These are phyloP conservation scores for Saccharum officinarum DNA, from an alignment of 176 grass and related monocot genomes.

Conservation along the genomic window DNA sequence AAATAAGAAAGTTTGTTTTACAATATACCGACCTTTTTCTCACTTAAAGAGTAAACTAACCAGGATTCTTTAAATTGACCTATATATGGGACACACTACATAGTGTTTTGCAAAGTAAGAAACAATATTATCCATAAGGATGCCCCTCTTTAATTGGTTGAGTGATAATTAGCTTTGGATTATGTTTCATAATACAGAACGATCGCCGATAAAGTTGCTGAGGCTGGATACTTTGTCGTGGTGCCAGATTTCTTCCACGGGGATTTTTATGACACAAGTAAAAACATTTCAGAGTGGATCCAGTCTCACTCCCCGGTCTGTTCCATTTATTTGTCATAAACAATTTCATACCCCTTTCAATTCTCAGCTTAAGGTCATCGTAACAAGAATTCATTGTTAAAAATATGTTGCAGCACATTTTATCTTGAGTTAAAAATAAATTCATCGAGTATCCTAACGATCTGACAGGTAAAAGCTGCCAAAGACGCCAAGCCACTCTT, in stretches of 20 bases:
- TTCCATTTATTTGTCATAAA: neutral
- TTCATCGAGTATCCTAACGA: neutral
- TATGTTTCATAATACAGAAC: neutral
- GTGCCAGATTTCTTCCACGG: constrained; percentile 43
- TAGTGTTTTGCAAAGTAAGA: too few relatives aligned
- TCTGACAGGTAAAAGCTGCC: constrained; percentile 26
- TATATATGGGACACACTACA: too few relatives aligned
- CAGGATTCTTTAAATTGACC: neutral
- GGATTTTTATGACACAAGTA: neutral
- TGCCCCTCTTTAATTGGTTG: neutral
- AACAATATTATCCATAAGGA: neutral
- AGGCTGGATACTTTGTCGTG: constrained; percentile 29
- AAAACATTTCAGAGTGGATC: constrained; percentile 34
- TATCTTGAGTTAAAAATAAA: neutral
- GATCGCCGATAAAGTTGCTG: constrained; percentile 30
- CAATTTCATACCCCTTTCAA: neutral
- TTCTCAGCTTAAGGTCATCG: neutral
- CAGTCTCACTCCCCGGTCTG: constrained; percentile 23
- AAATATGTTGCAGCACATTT: neutral
- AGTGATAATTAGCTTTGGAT: neutral
- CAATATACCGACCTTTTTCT: neutral
- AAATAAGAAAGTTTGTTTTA: neutral
- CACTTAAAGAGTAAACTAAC: neutral
- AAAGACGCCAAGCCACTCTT: constrained; percentile 33
- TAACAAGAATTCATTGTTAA: too few relatives aligned